Evolutionary conservation across 1,284 basidiomycete species (phyloP).

Genomic region (Ceraceosorus guamensis): DNA sequence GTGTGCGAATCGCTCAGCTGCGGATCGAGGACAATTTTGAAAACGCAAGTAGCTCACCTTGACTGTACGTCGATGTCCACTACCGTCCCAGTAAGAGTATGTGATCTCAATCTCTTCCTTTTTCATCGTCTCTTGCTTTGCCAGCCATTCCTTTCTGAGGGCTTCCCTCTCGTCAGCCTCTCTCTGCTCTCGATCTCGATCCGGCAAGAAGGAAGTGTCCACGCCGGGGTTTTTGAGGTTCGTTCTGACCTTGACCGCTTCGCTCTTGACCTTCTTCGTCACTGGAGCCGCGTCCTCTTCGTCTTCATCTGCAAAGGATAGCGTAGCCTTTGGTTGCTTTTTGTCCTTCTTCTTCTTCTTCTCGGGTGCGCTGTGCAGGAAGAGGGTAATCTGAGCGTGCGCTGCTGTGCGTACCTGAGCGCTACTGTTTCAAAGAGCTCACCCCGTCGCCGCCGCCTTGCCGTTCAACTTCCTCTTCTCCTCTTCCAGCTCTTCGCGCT

Average conservation of each 20-base stretch:
- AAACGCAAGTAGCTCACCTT: conserved; percentile 60
- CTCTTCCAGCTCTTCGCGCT: conserved; percentile 81
- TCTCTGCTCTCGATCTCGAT: conserved; percentile 85
- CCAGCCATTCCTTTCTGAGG: conserved; percentile 81
- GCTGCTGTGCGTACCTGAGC: not conserved
- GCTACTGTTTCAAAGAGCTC: not conserved
- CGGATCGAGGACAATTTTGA: too few relatives aligned
- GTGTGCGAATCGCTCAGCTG: not conserved
- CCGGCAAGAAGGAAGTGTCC: conserved; percentile 96
- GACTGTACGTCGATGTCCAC: conserved; percentile 87
- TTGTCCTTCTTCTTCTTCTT: conserved; percentile 77
- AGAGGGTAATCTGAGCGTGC: not conserved
- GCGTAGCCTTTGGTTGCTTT: conserved; percentile 67
- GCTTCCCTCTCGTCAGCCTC: conserved; percentile 82
- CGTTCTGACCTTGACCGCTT: conserved; percentile 1
- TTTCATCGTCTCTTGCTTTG: conserved; percentile 79
- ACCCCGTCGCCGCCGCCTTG: conserved; percentile 18
- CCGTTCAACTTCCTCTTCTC: conserved; percentile 83
- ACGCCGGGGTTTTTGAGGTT: conserved; percentile 82
- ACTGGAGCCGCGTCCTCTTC: conserved; percentile 12
- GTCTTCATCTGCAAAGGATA: conserved; percentile 64
- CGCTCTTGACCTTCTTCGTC: conserved; percentile 5
- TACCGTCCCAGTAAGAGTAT: conserved; percentile 98
- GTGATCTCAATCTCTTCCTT: conserved; percentile 80
- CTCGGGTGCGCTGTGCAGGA: conserved; percentile 19